Percentiles rank a stretch among this genome's conserved stretches.
phyloP scores from a whole-genome alignment of 2,329 filamentous ascomycete genomes.

The Immersiporthe knoxdaviesiana region DNA sequence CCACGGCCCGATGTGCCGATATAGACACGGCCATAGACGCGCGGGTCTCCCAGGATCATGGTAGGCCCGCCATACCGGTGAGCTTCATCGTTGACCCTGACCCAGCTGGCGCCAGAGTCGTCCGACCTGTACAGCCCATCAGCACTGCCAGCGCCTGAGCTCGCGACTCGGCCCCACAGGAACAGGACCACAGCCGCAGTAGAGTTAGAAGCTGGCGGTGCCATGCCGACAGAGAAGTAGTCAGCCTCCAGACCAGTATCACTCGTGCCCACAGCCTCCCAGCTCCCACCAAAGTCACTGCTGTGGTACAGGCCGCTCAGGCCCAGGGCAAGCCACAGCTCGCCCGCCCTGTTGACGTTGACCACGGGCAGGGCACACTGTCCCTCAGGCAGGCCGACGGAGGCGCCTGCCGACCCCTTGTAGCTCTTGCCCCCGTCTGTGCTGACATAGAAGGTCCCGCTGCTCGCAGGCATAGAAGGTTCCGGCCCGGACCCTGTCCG shows the following conservation, averaged over 20 bases:
- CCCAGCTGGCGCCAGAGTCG: conserved; percentile 12
- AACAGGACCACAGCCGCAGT: conserved; percentile 13
- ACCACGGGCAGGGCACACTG: conserved; percentile 15
- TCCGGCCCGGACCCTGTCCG: conserved; percentile 8
- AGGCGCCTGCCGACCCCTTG: conserved; percentile 5
- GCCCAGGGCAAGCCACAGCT: conserved; percentile 19
- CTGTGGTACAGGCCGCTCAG: conserved; percentile 18
- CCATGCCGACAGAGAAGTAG: conserved; percentile 21
- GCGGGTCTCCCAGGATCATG: conserved; percentile 17
- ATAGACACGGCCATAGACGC: conserved; percentile 19
- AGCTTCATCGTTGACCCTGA: conserved; percentile 16
- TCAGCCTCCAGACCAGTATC: conserved; percentile 10
- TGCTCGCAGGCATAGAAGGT: conserved; percentile 21
- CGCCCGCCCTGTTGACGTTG: conserved; percentile 18
- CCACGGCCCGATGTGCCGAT: conserved; percentile 16
- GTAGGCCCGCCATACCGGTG: conserved; percentile 20
- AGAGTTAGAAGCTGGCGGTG: not conserved
- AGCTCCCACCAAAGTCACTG: conserved; percentile 12
- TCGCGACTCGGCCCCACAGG: conserved; percentile 10
- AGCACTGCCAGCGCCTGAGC: not conserved
- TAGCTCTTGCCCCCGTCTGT: conserved; percentile 18
- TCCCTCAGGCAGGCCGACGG: conserved; percentile 10
- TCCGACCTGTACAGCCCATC: conserved; percentile 20
- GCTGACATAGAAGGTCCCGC: conserved; percentile 18
- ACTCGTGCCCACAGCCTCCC: not conserved